Evolutionary conservation across 2,329 filamentous ascomycete genomes (phyloP).

Genomic region (Stachybotrys echinatus): DNA sequence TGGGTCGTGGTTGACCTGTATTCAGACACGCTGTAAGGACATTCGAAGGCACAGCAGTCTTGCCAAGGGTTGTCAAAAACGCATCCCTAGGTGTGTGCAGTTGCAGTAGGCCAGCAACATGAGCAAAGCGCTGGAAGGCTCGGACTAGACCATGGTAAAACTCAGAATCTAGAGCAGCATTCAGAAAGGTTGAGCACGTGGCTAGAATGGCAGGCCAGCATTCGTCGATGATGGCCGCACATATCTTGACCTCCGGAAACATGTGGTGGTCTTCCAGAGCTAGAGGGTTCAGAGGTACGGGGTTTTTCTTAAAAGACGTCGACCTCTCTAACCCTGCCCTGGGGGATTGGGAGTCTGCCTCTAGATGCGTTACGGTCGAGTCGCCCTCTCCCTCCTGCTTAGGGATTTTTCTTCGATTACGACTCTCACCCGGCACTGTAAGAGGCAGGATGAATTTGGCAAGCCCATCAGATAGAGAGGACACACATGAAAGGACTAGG

Average conservation of each 20-base stretch:
- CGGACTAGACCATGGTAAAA: conserved; percentile 91
- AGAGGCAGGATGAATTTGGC: conserved; percentile 91
- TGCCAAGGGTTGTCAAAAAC: conserved; percentile 88
- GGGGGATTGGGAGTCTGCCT: conserved; percentile 23
- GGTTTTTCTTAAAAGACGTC: conserved; percentile 66
- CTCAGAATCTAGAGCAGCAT: conserved; percentile 84
- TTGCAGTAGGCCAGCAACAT: conserved; percentile 84
- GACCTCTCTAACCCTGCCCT: conserved; percentile 48
- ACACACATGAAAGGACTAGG: conserved; percentile 82
- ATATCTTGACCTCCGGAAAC: conserved; percentile 65
- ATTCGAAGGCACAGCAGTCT: conserved; percentile 86
- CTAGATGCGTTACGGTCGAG: conserved; percentile 19
- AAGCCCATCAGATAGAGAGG: conserved; percentile 82
- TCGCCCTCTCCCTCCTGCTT: conserved; percentile 30
- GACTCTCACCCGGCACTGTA: conserved; percentile 70
- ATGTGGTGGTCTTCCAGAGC: conserved; percentile 67
- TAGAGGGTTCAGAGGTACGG: conserved; percentile 80
- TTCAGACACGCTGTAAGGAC: conserved; percentile 57
- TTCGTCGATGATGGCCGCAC: conserved; percentile 77
- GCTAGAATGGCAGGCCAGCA: conserved; percentile 96
- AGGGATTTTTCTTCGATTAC: conserved; percentile 44
- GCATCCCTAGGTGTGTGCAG: conserved; percentile 85
- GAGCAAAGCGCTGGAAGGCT: conserved; percentile 90
- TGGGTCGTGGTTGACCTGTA: conserved; percentile 36
- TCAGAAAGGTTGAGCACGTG: conserved; percentile 91